These are phyloP conservation scores for Zelopaecilomyces penicillatus DNA, from an alignment of 2,329 filamentous ascomycete species.

Conservation along the genomic window DNA sequence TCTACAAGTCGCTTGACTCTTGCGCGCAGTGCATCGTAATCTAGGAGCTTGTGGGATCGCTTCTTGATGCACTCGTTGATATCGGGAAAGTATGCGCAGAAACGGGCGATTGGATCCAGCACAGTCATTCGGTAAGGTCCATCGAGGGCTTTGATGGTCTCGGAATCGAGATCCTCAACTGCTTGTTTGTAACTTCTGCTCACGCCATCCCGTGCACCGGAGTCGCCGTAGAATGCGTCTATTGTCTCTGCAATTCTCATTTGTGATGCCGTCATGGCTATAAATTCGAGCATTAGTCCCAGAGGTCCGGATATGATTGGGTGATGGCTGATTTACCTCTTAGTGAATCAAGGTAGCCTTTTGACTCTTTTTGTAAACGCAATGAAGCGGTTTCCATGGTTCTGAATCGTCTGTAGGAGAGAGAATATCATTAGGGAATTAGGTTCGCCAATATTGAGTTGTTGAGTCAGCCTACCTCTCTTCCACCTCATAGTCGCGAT, in stretches of 20 bases:
- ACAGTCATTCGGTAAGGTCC: slow-evolving; percentile 92
- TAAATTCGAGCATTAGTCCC: not conserved
- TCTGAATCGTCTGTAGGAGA: slow-evolving; percentile 65
- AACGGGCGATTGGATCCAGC: slow-evolving; percentile 87
- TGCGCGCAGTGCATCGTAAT: slow-evolving; percentile 91
- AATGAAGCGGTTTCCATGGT: slow-evolving; percentile 94
- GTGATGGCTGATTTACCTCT: slow-evolving; percentile 49
- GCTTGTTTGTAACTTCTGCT: slow-evolving; percentile 97
- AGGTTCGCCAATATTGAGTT: not conserved
- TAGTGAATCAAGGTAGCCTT: slow-evolving; percentile 92
- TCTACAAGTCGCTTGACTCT: slow-evolving; percentile 96
- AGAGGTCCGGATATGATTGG: not conserved
- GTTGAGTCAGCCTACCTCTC: slow-evolving; percentile 52
- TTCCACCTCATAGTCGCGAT: slow-evolving; percentile 97
- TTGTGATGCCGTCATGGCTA: slow-evolving; percentile 97
- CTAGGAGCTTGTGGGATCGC: slow-evolving; percentile 93
- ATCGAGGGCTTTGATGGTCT: slow-evolving; percentile 97
- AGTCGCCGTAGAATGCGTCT: slow-evolving; percentile 97
- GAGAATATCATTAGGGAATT: slow-evolving; percentile 13
- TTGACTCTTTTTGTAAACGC: slow-evolving; percentile 92
- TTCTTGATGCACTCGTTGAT: slow-evolving; percentile 99
- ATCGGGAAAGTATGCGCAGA: slow-evolving; percentile 97
- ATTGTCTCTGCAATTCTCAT: slow-evolving; percentile 99
- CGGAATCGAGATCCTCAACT: slow-evolving; percentile 92
- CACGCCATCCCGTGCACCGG: slow-evolving; percentile 88